Evolutionary conservation across 257 asterid species (phyloP).

Genomic region (Capsicum baccatum): DNA sequence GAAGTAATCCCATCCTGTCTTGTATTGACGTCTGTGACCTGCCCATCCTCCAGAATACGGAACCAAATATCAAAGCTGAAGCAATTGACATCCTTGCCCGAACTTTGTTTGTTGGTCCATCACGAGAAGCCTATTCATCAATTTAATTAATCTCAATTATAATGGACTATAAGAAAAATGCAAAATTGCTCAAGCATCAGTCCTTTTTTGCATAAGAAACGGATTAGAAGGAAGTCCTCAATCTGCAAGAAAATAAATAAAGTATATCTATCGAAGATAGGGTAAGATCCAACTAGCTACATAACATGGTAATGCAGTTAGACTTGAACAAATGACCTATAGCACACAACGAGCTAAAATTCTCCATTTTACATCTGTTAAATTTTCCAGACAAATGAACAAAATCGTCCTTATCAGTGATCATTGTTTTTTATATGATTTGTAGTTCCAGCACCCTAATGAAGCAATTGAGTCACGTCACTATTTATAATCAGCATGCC

Average conservation of each 20-base stretch:
- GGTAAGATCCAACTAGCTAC: constrained; percentile 4
- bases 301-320: background rate
- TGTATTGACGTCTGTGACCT: constrained; percentile 91
- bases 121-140: constrained; percentile 83
- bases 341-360: background rate
- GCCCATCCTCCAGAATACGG: constrained; percentile 99
- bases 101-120: constrained; percentile 96
- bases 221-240: background rate
- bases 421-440: background rate
- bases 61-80: constrained; percentile 95
- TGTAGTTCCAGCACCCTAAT: background rate
- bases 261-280: background rate
- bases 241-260: background rate
- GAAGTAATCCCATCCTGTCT: constrained; percentile 97
- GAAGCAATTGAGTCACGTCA: background rate
- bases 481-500: constrained; percentile 7
- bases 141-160: constrained; percentile 33
- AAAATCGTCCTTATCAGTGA: background rate
- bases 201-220: background rate
- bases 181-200: constrained; percentile 26
- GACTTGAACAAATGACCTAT: background rate
- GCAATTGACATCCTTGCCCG: constrained; percentile 97
- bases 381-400: background rate
- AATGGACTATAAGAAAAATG: constrained; percentile 28
- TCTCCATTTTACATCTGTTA: background rate